These are phyloP conservation scores for Blumeriella jaapii DNA, from an alignment of 2,329 filamentous ascomycete species.

Conservation along the genomic window DNA sequence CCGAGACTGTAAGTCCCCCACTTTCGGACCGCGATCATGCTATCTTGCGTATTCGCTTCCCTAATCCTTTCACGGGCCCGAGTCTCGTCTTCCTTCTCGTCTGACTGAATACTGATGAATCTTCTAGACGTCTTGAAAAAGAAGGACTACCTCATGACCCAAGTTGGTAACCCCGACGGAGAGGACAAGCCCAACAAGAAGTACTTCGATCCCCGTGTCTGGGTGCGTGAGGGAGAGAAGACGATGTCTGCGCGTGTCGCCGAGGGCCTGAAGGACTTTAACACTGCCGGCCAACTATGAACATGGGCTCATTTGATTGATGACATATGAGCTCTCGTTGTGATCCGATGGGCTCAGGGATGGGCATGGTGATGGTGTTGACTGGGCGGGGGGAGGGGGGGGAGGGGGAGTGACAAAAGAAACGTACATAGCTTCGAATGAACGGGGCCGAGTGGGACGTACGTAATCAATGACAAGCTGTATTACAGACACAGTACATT, in stretches of 20 bases:
- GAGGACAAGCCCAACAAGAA: slow-evolving; percentile 99
- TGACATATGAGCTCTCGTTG: slow-evolving; percentile 4
- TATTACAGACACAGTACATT: no score
- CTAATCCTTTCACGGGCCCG: no score
- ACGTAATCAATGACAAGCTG: slow-evolving; percentile 2
- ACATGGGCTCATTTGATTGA: slow-evolving; percentile 5
- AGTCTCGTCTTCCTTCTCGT: neutral
- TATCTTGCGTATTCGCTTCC: no score
- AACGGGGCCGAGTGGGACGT: slow-evolving; percentile 1
- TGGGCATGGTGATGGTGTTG: slow-evolving; percentile 4
- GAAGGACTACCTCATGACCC: slow-evolving; percentile 81
- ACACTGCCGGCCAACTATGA: slow-evolving; percentile 70
- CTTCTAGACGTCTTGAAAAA: slow-evolving; percentile 61
- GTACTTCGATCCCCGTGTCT: slow-evolving; percentile 62
- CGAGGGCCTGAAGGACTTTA: slow-evolving; percentile 84
- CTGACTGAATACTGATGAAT: neutral
- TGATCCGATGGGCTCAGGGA: slow-evolving; percentile 1
- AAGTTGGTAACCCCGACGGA: slow-evolving; percentile 92
- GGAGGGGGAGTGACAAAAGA: no score
- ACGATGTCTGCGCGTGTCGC: slow-evolving; percentile 76
- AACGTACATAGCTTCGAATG: slow-evolving; percentile 5
- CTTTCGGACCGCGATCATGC: neutral
- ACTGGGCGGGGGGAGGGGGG: slow-evolving; percentile 2
- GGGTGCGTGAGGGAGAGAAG: slow-evolving; percentile 96
- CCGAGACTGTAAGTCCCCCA: slow-evolving; percentile 52